Evolutionary conservation across 768 basidiomycete species (phyloP), one percentile per base, ranked within the genome.

Genomic region (Pholiota molesta): DNA sequence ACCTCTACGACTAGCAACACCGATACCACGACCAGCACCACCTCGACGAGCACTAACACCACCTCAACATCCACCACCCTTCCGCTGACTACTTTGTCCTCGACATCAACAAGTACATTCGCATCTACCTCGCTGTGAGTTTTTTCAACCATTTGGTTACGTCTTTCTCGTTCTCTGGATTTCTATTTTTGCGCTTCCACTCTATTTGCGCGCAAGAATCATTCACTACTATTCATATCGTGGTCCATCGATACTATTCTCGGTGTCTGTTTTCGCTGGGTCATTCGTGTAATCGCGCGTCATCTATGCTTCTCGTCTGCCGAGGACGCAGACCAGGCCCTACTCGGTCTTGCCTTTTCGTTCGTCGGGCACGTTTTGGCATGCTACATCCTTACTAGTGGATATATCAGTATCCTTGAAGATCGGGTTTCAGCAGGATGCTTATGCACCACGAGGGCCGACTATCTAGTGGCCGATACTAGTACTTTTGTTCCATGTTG

Each of bases 71-170:
- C 62, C 44, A n/a, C 52, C 26, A 42, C 39, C 17, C 8, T 21
- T 3, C 17, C 59, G 33, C 28, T 56, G 0, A 14, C 62, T 7
- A 33, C 66, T 1, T 40, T 64, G 5, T 62, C 65, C 19, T 57
- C 64, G 8, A 47, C 62, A 16, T 64, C 67, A 7, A 67, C 68
- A 3, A 68, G 63, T 52, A 59, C 61, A 14, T 56, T 59, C 23
- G 23, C 60, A 19, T 59, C 62, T 44, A 65, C 68, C 2, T 53
- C 60, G 7, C 26, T 61, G 57, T 58, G 61, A 59, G 64, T 65
- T 26, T 28, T 31, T 37, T 9, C 14, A 16, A 37, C 35, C 6
- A 14, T 64, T n/a, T 51, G 17, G 33, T 29, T 33, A 2, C 33
- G 40, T 5, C 29, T 59, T 47, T 26, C 52, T 59, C 44, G 49